Percentiles rank a stretch among this genome's conserved stretches.
These are phyloP conservation scores for Pulveroboletus sp. DNA, from an alignment of 768 basidiomycete genomes.

Conservation along the genomic window DNA sequence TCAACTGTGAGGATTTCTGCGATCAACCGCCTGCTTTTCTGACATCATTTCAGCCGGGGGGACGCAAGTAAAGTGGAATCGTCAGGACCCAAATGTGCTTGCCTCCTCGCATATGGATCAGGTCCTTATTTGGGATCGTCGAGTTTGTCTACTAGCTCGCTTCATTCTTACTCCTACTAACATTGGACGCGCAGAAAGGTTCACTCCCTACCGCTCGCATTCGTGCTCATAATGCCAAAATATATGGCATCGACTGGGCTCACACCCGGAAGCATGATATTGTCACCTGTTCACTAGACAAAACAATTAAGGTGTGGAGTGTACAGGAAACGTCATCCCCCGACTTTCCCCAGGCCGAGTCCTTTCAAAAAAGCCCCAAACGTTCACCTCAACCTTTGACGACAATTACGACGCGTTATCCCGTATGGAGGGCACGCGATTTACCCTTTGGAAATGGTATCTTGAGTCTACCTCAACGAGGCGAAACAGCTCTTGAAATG, in stretches of 20 bases:
- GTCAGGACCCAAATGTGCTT: slow-evolving; percentile 78
- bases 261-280: slow-evolving; percentile 71
- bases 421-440: slow-evolving; percentile 92
- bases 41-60: slow-evolving; percentile 57
- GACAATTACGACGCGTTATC: slow-evolving; percentile 73
- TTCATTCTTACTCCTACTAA: slow-evolving; percentile 6
- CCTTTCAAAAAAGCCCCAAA: slow-evolving; percentile 8
- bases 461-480: slow-evolving; percentile 84
- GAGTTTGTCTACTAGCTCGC: slow-evolving; percentile 49
- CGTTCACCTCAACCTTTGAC: slow-evolving; percentile 38
- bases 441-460: slow-evolving; percentile 91
- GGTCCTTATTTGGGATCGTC: slow-evolving; percentile 91
- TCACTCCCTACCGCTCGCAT: slow-evolving; percentile 76
- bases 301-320: slow-evolving; percentile 86
- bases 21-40: neutral
- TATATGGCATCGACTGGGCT: slow-evolving; percentile 98
- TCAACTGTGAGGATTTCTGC: slow-evolving; percentile 42
- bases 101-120: slow-evolving; percentile 88
- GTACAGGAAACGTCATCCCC: slow-evolving; percentile 22
- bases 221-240: slow-evolving; percentile 83
- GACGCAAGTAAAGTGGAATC: slow-evolving; percentile 98
- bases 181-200: slow-evolving; percentile 61
- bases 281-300: slow-evolving; percentile 93
- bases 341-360: slow-evolving; percentile 11
- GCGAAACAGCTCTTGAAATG: slow-evolving; percentile 83